Base-by-base conservation (phyloP, 2,329 filamentous ascomycete species). In the Exophiala mesophila region DNA sequence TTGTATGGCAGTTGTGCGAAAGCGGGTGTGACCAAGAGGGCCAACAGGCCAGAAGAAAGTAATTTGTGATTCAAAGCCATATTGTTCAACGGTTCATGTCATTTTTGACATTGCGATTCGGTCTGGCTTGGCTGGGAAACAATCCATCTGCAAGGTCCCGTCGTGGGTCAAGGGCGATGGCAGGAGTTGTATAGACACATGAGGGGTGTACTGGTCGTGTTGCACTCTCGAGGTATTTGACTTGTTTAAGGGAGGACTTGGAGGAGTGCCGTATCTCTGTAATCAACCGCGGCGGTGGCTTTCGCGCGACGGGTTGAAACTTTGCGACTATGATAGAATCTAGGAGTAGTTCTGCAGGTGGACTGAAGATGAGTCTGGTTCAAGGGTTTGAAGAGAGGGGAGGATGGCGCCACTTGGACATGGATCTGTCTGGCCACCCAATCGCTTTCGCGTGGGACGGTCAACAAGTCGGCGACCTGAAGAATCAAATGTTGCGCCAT, bases 1-100 rank as follows among this genome's bases (percentile, higher is more conserved):
- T 82, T 80, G 68, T 94, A 94, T 18, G 87, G 88, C 39, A 88
- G 73, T 36, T 68, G 62, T 29, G 67, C 65, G 39, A 56, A 46
- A 19, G 44, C 47, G 13, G 44, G 50, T 46, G 50, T 41, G 18
- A 49, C 45, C 23, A 26, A 12, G 17, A 46, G 30, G 30, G 47
- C 36, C 42, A 43, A 35, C 7, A 51, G 41, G 40, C 41, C 48
- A 10, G 30, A 38, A 41, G 30, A 42, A 15, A 45, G 35, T 33
- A 50, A 40, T 16, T 31, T 13, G 26, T 39, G 38, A 13, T 29
- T 26, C 36, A 17, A 38, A 17, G 37, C 20, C 46, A 47, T 55
- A 37, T 41, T 41, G 41, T 39, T 24, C 32, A 17, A 30, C 33
- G 33, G 19, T 17, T 47, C 42, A 47, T 38, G 42, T 49, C 52